phyloP scores from a whole-genome alignment of 2,329 filamentous ascomycete species.

The Alternaria postmessia region DNA sequence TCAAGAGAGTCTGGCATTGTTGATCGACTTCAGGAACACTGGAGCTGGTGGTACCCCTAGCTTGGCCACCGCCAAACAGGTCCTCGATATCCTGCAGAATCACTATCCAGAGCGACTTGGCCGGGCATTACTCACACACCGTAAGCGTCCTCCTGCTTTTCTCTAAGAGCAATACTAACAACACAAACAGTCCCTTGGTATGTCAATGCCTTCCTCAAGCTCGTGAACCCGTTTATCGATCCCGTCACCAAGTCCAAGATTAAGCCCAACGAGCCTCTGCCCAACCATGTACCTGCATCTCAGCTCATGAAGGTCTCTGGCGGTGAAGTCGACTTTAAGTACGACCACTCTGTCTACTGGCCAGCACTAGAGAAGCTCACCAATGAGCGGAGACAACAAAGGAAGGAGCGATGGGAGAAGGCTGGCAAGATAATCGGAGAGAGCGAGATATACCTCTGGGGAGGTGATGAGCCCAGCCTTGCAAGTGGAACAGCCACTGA shows the following conservation, averaged over 20 bases:
- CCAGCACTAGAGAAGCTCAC: constrained; percentile 79
- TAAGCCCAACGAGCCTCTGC: constrained; percentile 95
- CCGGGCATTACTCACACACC: constrained; percentile 86
- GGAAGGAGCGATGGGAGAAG: constrained; percentile 75
- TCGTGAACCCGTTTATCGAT: constrained; percentile 96
- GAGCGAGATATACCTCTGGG: constrained; percentile 85
- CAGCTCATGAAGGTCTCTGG: constrained; percentile 84
- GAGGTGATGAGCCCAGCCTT: constrained; percentile 58
- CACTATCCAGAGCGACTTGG: constrained; percentile 95
- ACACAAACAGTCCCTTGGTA: constrained; percentile 78
- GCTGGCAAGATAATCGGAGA: constrained; percentile 86
- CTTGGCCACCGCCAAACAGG: constrained; percentile 78
- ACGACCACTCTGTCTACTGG: constrained; percentile 91
- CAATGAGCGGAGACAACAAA: constrained; percentile 68
- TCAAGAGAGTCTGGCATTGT: constrained; percentile 83
- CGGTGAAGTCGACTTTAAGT: constrained; percentile 86
- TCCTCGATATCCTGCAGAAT: constrained; percentile 89
- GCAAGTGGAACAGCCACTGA: constrained; percentile 8
- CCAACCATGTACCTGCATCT: constrained; percentile 77
- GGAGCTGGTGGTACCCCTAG: constrained; percentile 79
- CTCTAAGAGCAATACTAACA: constrained; percentile 8
- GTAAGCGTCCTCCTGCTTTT: constrained; percentile 59
- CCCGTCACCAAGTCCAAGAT: constrained; percentile 92
- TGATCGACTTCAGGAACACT: constrained; percentile 90
- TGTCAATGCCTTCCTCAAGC: constrained; percentile 92